Conservation (phyloP, 106 monocot species). For the Dioscorea alata region DNA sequence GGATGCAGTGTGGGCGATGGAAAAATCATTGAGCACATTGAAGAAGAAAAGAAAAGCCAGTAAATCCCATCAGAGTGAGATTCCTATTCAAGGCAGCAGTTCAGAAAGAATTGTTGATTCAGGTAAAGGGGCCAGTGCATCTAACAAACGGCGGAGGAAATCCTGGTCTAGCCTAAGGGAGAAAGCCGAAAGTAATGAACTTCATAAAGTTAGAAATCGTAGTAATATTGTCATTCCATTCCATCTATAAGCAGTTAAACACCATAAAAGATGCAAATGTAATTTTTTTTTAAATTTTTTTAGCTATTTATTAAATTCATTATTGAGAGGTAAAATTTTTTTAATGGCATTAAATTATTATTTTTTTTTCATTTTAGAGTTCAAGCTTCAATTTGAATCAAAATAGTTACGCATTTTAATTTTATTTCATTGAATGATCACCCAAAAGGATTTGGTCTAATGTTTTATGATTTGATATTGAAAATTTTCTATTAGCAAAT, state of each 20-base stretch:
- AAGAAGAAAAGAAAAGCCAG: conserved; percentile 16
- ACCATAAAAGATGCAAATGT: too few species aligned
- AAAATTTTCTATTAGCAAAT: too few species aligned
- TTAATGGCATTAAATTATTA: too few species aligned
- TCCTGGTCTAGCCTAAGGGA: conserved; percentile 47
- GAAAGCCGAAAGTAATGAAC: conserved; percentile 28
- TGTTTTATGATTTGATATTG: too few species aligned
- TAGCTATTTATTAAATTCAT: too few species aligned
- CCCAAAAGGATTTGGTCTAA: too few species aligned
- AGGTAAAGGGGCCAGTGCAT: background rate
- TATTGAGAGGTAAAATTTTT: too few species aligned
- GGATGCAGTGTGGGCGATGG: background rate
- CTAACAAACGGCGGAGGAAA: conserved; percentile 42
- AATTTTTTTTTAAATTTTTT: too few species aligned
- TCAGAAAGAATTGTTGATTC: conserved; percentile 1
- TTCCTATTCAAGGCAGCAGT: background rate
- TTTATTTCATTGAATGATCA: too few species aligned
- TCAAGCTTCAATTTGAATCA: too few species aligned
- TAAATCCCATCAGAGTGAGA: background rate
- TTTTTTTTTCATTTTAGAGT: too few species aligned
- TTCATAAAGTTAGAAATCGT: conserved; percentile 9
- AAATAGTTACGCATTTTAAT: too few species aligned
- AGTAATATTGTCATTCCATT: conserved; percentile 42
- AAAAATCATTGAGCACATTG: background rate
- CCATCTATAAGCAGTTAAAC: background rate